Conservation (phyloP, 257 asterid genomes). For the Salvia rosmarinus region DNA sequence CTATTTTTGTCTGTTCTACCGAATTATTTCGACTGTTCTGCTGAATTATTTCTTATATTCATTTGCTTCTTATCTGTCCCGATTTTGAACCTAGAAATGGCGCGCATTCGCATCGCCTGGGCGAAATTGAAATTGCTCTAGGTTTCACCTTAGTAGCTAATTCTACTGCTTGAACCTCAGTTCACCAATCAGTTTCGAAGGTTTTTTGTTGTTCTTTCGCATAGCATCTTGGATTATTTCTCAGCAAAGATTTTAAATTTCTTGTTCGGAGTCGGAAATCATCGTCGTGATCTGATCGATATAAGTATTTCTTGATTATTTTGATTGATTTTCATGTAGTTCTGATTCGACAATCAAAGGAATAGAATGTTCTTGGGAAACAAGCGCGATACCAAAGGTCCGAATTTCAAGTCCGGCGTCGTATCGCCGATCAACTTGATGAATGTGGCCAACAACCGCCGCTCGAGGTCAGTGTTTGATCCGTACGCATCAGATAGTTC, state of each 20-base stretch:
- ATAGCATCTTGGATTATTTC: slow-evolving; percentile 1
- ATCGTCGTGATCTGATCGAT: neutral
- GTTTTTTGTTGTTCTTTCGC: slow-evolving; percentile 1
- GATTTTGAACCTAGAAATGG: slow-evolving; percentile 37
- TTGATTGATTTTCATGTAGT: neutral
- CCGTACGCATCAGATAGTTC: slow-evolving; percentile 65
- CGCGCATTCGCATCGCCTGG: slow-evolving; percentile 22
- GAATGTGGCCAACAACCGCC: slow-evolving; percentile 42
- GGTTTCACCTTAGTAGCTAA: slow-evolving; percentile 2
- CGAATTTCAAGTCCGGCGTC: slow-evolving; percentile 44
- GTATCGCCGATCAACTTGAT: slow-evolving; percentile 42
- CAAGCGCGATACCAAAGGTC: slow-evolving; percentile 44
- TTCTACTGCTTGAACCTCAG: slow-evolving; percentile 23
- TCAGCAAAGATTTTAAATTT: slow-evolving; percentile 28
- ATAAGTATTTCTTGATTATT: neutral
- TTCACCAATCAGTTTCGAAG: neutral
- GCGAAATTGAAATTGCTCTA: slow-evolving; percentile 6
- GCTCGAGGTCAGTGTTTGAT: slow-evolving; percentile 45
- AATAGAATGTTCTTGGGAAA: slow-evolving; percentile 54
- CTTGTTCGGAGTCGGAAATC: neutral
- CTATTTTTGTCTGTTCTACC: neutral
- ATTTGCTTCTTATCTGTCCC: neutral
- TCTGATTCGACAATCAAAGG: slow-evolving; percentile 33
- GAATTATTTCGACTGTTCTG: neutral
- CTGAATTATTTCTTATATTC: neutral